Conservation (phyloP, 2,329 filamentous ascomycete genomes). For the Xylaria sp. region DNA sequence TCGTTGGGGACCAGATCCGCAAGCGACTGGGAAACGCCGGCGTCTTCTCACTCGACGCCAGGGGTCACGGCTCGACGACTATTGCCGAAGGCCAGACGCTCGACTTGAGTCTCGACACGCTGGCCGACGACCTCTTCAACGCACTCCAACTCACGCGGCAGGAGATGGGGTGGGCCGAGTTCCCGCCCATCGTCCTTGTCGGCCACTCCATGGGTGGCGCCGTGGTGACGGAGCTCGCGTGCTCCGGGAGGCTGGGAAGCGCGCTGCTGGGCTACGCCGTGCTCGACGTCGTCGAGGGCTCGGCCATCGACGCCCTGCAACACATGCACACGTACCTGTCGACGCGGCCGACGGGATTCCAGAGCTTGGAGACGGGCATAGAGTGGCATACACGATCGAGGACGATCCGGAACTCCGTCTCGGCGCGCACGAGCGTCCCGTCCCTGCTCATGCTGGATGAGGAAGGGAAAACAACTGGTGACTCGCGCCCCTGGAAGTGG, state of each 20-base stretch:
- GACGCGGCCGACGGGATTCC: conserved; percentile 81
- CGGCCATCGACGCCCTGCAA: conserved; percentile 91
- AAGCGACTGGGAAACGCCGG: conserved; percentile 83
- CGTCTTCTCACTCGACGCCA: conserved; percentile 84
- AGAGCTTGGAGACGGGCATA: conserved; percentile 81
- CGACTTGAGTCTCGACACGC: conserved; percentile 77
- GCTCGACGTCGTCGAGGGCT: conserved; percentile 94
- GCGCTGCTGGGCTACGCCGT: conserved; percentile 87
- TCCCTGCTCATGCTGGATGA: conserved; percentile 68
- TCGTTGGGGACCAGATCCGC: conserved; percentile 80
- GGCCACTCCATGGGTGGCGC: conserved; percentile 95
- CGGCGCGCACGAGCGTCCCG: conserved; percentile 89
- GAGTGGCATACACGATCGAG: conserved; percentile 94
- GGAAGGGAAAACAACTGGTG: conserved; percentile 30
- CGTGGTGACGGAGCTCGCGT: conserved; percentile 86
- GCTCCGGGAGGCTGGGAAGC: conserved; percentile 70
- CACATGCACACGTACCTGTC: conserved; percentile 94
- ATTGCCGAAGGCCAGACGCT: conserved; percentile 55
- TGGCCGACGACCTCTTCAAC: conserved; percentile 77
- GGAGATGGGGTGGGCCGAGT: conserved; percentile 75
- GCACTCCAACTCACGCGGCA: conserved; percentile 74
- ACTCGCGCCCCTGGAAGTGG: conserved; percentile 77
- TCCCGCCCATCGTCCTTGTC: conserved; percentile 83
- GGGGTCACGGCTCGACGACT: conserved; percentile 84
- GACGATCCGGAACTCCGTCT: conserved; percentile 83